Conservation (phyloP, 1,139 yeast genomes). For the Magnusiomyces sp. region DNA sequence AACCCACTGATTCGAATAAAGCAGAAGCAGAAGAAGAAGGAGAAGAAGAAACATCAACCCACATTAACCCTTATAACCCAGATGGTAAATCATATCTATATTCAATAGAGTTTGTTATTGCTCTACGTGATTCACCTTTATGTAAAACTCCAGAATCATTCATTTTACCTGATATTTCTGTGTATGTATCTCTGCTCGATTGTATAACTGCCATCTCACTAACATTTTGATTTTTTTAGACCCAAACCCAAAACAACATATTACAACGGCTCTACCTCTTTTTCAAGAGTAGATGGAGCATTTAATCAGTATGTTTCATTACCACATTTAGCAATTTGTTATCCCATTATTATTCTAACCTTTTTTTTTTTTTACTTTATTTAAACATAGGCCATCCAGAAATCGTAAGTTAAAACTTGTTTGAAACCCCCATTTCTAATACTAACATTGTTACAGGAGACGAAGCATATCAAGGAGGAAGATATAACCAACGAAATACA, state of each 20-base stretch:
- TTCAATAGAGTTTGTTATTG: slow-evolving; percentile 6
- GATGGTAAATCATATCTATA: slow-evolving; percentile 6
- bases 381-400: background rate
- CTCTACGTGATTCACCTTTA: slow-evolving; percentile 9
- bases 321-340: background rate
- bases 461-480: too few relatives aligned
- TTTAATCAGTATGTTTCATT: slow-evolving; percentile 2
- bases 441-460: too few relatives aligned
- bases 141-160: slow-evolving; percentile 7
- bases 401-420: slow-evolving; percentile 2
- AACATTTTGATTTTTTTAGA: background rate
- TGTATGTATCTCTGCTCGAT: slow-evolving; percentile 6
- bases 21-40: background rate
- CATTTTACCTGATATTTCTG: slow-evolving; percentile 10
- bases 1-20: too few relatives aligned
- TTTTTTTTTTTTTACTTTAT: background rate
- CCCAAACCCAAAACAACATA: background rate
- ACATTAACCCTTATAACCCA: slow-evolving; percentile 11
- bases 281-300: slow-evolving; percentile 1
- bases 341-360: background rate
- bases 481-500: too few relatives aligned
- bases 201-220: background rate
- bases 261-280: background rate
- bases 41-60: too few relatives aligned
- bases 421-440: too few relatives aligned